A percentile compares a stretch with the other conserved stretches of the same genome.
These are phyloP conservation scores for Sclerotiophoma versabilis DNA, from an alignment of 2,329 filamentous ascomycete genomes.

Conservation along the genomic window DNA sequence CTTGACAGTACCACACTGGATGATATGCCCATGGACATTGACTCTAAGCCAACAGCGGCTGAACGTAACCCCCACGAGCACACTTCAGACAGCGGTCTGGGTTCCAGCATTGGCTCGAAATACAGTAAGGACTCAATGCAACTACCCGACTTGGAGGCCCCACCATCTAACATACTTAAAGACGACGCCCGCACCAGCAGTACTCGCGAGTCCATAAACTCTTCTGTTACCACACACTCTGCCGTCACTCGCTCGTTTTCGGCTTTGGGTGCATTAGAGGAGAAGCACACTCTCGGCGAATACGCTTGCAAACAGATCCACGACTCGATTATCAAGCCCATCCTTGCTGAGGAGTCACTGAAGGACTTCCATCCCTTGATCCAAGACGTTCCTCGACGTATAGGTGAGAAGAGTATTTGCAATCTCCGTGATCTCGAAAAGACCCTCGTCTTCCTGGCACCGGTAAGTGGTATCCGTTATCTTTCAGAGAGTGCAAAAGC, in stretches of 20 bases:
- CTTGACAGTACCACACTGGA: conserved; percentile 48
- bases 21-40: conserved; percentile 48
- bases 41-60: conserved; percentile 49
- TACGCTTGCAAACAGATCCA: conserved; percentile 79
- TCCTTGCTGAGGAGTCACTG: conserved; percentile 74
- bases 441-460: conserved; percentile 87
- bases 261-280: conserved; percentile 43
- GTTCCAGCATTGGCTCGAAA: conserved; percentile 73
- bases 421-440: conserved; percentile 95
- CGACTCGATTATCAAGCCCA: conserved; percentile 76
- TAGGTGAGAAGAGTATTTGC: conserved; percentile 83
- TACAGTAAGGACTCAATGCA: conserved; percentile 45
- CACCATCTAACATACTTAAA: conserved; percentile 46
- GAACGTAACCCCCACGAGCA: conserved; percentile 64
- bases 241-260: conserved; percentile 56
- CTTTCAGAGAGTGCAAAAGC: conserved; percentile 68
- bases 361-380: conserved; percentile 84
- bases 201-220: conserved; percentile 46
- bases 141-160: conserved; percentile 23
- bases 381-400: conserved; percentile 77
- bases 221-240: conserved; percentile 48
- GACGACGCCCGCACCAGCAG: conserved; percentile 41
- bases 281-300: conserved; percentile 68
- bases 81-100: conserved; percentile 86
- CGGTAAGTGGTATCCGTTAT: conserved; percentile 75